These are phyloP conservation scores for Verticillium alfalfae DNA, from an alignment of 2,329 filamentous ascomycete genomes.

Conservation along the genomic window DNA sequence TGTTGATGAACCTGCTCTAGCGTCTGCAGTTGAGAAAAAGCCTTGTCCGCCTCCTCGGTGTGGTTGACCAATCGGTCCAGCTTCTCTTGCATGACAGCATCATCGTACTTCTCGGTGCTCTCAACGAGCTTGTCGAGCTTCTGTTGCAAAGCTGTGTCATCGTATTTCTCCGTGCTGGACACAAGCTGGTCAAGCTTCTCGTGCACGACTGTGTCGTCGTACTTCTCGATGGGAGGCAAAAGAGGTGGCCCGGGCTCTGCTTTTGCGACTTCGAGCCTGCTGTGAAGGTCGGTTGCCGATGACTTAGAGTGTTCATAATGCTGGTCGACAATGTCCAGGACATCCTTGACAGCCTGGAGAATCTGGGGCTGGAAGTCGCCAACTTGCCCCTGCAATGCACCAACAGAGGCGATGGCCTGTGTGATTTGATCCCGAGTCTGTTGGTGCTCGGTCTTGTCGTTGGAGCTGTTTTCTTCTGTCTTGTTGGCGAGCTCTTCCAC, in stretches of 20 bases:
- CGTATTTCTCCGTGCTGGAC: constrained; percentile 7
- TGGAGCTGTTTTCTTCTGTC: constrained; percentile 68
- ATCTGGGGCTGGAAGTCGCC: constrained; percentile 85
- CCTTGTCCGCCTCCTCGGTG: constrained; percentile 60
- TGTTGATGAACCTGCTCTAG: constrained; percentile 86
- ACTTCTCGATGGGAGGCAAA: constrained; percentile 8
- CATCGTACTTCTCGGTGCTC: constrained; percentile 41
- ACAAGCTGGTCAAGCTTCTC: constrained; percentile 17
- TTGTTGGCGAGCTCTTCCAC: constrained; percentile 75
- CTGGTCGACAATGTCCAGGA: constrained; percentile 75
- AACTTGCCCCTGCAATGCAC: constrained; percentile 71
- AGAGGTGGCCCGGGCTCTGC: constrained; percentile 24
- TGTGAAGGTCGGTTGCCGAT: constrained; percentile 48
- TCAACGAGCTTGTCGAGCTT: constrained; percentile 44
- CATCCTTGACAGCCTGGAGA: constrained; percentile 76
- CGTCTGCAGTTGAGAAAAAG: constrained; percentile 70
- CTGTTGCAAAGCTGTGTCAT: constrained; percentile 17
- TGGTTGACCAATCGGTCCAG: constrained; percentile 50
- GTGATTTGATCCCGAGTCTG: constrained; percentile 77
- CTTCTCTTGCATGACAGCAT: constrained; percentile 15
- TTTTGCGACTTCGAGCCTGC: constrained; percentile 57
- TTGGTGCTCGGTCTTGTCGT: constrained; percentile 73
- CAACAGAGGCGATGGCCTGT: constrained; percentile 66
- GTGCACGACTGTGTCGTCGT: constrained; percentile 18
- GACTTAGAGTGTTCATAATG: constrained; percentile 85